Evolutionary conservation across 352 stramenopile genomes (phyloP).

Genomic region (Phytophthora fragariaefolia): DNA sequence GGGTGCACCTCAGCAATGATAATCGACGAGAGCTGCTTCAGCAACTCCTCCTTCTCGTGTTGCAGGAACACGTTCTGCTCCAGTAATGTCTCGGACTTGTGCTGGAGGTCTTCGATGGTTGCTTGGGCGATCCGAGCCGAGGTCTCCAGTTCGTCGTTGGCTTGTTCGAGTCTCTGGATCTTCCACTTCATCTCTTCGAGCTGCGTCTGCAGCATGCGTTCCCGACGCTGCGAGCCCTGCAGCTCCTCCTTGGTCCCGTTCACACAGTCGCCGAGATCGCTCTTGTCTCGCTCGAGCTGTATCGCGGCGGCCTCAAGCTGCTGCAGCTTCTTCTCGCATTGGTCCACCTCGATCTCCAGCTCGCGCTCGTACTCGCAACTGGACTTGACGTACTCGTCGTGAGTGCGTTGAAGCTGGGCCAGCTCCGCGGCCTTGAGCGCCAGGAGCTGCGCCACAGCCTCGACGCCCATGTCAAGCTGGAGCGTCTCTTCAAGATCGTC

Average conservation of each 20-base stretch:
- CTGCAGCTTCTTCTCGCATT: constrained; percentile 52
- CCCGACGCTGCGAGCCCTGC: constrained; percentile 26
- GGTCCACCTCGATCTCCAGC: constrained; percentile 66
- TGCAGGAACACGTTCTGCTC: constrained; percentile 77
- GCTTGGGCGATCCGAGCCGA: constrained; percentile 63
- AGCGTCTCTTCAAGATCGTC: constrained; percentile 31
- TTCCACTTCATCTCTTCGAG: constrained; percentile 65
- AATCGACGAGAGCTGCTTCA: constrained; percentile 39
- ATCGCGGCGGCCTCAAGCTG: constrained; percentile 28
- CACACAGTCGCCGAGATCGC: constrained; percentile 16
- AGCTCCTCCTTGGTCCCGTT: constrained; percentile 38
- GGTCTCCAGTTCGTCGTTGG: constrained; percentile 77
- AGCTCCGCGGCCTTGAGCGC: constrained; percentile 48
- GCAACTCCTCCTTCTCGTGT: constrained; percentile 68
- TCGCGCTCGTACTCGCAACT: constrained; percentile 82
- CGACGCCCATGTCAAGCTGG: constrained; percentile 12
- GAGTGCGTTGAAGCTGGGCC: constrained; percentile 55
- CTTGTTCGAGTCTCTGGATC: constrained; percentile 73
- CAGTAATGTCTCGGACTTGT: constrained; percentile 56
- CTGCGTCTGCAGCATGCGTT: constrained; percentile 46
- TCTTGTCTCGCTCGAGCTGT: constrained; percentile 44
- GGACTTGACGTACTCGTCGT: constrained; percentile 79
- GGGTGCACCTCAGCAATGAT: constrained; percentile 48
- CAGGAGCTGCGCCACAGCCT: constrained; percentile 29
- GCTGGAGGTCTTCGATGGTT: constrained; percentile 66